These are phyloP conservation scores for Scutellaria barbata DNA, from an alignment of 257 asterid genomes.

Conservation along the genomic window DNA sequence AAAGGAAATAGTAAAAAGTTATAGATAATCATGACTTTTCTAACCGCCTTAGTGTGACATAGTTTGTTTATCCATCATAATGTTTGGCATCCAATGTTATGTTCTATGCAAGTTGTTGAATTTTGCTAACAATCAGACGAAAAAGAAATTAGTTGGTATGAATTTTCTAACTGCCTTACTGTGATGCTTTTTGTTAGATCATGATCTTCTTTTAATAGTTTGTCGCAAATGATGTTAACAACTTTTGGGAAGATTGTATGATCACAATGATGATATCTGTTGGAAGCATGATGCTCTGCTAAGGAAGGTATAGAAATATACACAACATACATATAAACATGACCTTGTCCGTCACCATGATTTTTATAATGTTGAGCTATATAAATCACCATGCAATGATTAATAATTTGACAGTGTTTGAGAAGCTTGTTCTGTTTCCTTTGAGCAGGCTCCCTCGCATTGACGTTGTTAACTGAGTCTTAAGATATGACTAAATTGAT, in stretches of 20 bases:
- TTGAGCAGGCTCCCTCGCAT: background rate
- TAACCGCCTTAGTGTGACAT: slow-evolving; percentile 27
- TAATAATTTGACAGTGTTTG: slow-evolving; percentile 2
- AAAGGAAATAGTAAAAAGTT: too few relatives aligned
- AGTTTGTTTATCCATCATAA: slow-evolving; percentile 29
- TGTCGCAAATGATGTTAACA: slow-evolving; percentile 5
- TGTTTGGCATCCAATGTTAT: slow-evolving; percentile 24
- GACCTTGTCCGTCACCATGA: background rate
- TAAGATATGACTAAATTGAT: slow-evolving; percentile 3
- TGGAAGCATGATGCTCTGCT: slow-evolving; percentile 27
- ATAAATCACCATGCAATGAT: background rate
- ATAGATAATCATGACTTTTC: slow-evolving; percentile 13
- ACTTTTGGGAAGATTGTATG: slow-evolving; percentile 32
- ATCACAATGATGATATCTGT: slow-evolving; percentile 25
- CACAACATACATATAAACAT: background rate
- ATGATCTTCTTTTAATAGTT: slow-evolving; percentile 25
- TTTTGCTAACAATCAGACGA: slow-evolving; percentile 26
- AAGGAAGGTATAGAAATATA: background rate
- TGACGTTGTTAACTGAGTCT: background rate
- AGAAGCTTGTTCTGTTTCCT: slow-evolving; percentile 19
- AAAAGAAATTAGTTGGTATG: slow-evolving; percentile 25
- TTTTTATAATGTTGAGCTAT: too few relatives aligned
- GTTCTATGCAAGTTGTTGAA: slow-evolving; percentile 18
- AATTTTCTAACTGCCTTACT: slow-evolving; percentile 31
- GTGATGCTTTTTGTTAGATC: slow-evolving; percentile 28